Percentiles rank a stretch among this genome's conserved stretches.
Evolutionary conservation across 495 filamentous ascomycete species (phyloP).

Genomic region (Podospora pseudocomata): DNA sequence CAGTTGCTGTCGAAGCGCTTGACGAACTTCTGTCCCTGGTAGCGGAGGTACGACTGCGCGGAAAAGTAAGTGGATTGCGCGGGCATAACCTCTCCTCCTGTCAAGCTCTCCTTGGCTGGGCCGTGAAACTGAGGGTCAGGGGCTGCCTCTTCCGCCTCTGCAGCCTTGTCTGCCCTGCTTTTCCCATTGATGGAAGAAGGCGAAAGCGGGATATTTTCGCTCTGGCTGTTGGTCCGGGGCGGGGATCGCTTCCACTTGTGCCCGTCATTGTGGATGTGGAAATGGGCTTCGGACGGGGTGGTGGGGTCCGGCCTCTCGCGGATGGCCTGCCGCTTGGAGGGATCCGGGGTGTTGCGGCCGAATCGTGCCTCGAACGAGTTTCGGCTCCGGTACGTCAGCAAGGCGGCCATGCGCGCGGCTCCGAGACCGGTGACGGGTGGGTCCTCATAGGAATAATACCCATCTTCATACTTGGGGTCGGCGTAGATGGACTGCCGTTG

Average conservation of each 20-base stretch:
- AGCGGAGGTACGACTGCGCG: conserved; percentile 95
- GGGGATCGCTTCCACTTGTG: conserved; percentile 55
- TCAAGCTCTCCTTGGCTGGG: conserved; percentile 40
- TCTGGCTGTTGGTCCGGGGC: conserved; percentile 32
- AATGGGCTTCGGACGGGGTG: conserved; percentile 76
- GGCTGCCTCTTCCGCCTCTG: conserved; percentile 19
- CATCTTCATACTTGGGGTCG: conserved; percentile 96
- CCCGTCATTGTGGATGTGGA: conserved; percentile 93
- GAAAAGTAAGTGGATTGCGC: conserved; percentile 85
- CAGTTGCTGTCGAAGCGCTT: conserved; percentile 96
- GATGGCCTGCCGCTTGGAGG: conserved; percentile 72
- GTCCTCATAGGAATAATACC: conserved; percentile 82
- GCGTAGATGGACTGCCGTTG: conserved; percentile 97
- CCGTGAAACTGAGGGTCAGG: conserved; percentile 78
- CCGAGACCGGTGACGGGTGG: conserved; percentile 83
- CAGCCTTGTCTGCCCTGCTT: neutral
- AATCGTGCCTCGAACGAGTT: conserved; percentile 96
- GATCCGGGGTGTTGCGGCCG: conserved; percentile 86
- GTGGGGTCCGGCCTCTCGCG: conserved; percentile 59
- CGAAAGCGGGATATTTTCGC: conserved; percentile 29
- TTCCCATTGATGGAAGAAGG: conserved; percentile 24
- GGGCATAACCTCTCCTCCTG: conserved; percentile 44
- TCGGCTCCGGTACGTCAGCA: conserved; percentile 91
- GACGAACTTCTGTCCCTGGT: conserved; percentile 95
- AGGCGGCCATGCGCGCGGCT: conserved; percentile 92